These are phyloP conservation scores for Earliella scabrosa DNA, from an alignment of 1,284 basidiomycete species.

Conservation along the genomic window DNA sequence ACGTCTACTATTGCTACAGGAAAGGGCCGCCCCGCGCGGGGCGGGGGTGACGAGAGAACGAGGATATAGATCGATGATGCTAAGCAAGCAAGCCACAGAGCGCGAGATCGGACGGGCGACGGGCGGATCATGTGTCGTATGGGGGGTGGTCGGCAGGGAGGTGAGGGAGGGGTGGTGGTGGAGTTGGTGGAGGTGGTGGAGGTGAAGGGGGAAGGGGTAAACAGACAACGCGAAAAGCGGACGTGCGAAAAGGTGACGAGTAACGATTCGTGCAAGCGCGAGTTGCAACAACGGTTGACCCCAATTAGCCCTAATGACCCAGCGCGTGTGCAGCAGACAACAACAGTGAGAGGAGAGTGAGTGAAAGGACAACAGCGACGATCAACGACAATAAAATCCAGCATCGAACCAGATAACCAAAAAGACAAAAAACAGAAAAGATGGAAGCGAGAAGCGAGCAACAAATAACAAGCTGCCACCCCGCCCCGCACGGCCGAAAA, in stretches of 20 bases:
- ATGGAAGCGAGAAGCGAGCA: not conserved
- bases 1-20: slow-evolving; percentile 33
- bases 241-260: slow-evolving; percentile 16
- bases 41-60: slow-evolving; percentile 1
- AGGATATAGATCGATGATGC: slow-evolving; percentile 12
- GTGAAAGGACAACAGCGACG: slow-evolving; percentile 1
- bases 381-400: not conserved
- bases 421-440: not conserved
- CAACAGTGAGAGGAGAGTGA: not conserved
- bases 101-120: not conserved
- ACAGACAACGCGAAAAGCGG: slow-evolving; percentile 13
- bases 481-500: slow-evolving; percentile 13
- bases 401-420: not conserved
- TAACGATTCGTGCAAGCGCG: slow-evolving; percentile 1
- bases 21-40: not conserved
- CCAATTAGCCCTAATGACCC: slow-evolving; percentile 18
- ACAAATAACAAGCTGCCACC: not conserved
- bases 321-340: not conserved
- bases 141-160: not conserved
- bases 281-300: slow-evolving; percentile 15
- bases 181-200: not conserved
- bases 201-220: not conserved
- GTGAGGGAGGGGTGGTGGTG: not conserved
- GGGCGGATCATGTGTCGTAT: not conserved
- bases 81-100: slow-evolving; percentile 4